phyloP scores from a whole-genome alignment of 2,329 filamentous ascomycete species.

The Podosphaera fusca region DNA sequence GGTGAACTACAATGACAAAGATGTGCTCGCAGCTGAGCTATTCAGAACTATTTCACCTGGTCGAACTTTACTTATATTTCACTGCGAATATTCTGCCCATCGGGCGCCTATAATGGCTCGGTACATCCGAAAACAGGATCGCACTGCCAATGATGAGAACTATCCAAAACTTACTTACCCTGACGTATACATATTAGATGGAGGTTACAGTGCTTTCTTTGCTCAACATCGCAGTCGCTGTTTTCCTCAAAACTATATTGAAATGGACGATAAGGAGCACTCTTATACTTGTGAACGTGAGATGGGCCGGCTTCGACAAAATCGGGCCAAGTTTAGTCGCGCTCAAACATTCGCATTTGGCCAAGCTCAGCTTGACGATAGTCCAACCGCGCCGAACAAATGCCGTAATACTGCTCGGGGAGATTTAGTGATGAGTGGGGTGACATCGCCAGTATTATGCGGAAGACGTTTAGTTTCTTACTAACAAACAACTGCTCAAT shows the following conservation, averaged over 20 bases:
- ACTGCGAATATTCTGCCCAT: slow-evolving; percentile 96
- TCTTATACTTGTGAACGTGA: slow-evolving; percentile 84
- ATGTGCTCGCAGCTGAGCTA: slow-evolving; percentile 55
- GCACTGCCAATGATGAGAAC: slow-evolving; percentile 57
- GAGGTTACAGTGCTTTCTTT: slow-evolving; percentile 90
- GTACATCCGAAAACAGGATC: slow-evolving; percentile 73
- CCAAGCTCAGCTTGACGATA: slow-evolving; percentile 34
- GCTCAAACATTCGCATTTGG: slow-evolving; percentile 94
- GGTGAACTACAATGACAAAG: slow-evolving; percentile 93
- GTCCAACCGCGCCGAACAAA: slow-evolving; percentile 26
- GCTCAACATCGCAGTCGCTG: slow-evolving; percentile 55
- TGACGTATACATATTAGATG: slow-evolving; percentile 90
- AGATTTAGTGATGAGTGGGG: slow-evolving; percentile 19
- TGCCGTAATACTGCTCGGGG: slow-evolving; percentile 7
- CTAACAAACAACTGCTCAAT: slow-evolving; percentile 18
- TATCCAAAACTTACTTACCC: slow-evolving; percentile 87
- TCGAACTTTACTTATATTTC: slow-evolving; percentile 68
- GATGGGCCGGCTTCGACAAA: slow-evolving; percentile 75
- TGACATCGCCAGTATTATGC: slow-evolving; percentile 21
- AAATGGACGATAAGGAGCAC: slow-evolving; percentile 86
- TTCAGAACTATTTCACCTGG: slow-evolving; percentile 43
- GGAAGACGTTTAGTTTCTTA: slow-evolving; percentile 42
- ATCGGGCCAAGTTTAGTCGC: slow-evolving; percentile 58
- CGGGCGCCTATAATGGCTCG: slow-evolving; percentile 92
- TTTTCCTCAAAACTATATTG: slow-evolving; percentile 86